Percentiles rank a stretch among this genome's conserved stretches.
Evolutionary conservation across 257 asterid species (phyloP).

Genomic region (Scutellaria galericulata): DNA sequence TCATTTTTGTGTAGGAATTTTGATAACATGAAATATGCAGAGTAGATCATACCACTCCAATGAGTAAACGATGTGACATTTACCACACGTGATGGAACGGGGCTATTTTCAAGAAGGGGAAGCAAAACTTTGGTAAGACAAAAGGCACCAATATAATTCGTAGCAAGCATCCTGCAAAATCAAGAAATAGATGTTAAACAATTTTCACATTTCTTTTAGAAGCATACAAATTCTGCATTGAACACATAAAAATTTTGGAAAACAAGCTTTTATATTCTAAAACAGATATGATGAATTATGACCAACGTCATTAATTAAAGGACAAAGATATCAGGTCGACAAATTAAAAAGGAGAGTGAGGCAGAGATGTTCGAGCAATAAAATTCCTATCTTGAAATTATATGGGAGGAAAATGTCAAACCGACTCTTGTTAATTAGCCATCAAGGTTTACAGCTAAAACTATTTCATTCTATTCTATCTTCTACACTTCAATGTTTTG

Average conservation of each 20-base stretch:
- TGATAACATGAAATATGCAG: background rate
- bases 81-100: slow-evolving; percentile 78
- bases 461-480: background rate
- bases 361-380: background rate
- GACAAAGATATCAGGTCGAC: too few relatives aligned
- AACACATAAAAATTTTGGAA: background rate
- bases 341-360: background rate
- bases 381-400: background rate
- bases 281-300: background rate
- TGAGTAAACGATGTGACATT: slow-evolving; percentile 92
- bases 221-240: slow-evolving; percentile 4
- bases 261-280: slow-evolving; percentile 6
- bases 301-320: background rate
- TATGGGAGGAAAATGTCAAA: background rate
- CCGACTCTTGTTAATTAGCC: background rate
- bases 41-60: slow-evolving; percentile 63
- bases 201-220: slow-evolving; percentile 1
- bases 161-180: slow-evolving; percentile 82
- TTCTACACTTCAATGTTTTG: too few relatives aligned
- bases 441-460: background rate
- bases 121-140: slow-evolving; percentile 74
- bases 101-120: slow-evolving; percentile 79
- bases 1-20: background rate
- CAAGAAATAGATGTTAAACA: slow-evolving; percentile 11
- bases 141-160: slow-evolving; percentile 86